phyloP scores from a whole-genome alignment of 345 rosid genomes.

The Arabidopsis suecica region DNA sequence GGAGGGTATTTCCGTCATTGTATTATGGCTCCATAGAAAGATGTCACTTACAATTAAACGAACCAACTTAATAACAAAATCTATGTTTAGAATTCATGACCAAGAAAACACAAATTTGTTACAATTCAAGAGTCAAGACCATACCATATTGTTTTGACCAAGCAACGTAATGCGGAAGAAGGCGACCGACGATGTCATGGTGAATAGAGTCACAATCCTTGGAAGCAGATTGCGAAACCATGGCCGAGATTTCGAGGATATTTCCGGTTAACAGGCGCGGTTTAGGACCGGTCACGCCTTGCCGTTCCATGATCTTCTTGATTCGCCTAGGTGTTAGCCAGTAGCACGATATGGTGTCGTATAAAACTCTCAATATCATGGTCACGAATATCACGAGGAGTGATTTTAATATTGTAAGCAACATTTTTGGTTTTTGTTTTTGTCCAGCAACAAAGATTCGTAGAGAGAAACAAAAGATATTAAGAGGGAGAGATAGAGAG shows the following conservation, averaged over 20 bases:
- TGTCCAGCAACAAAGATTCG: conserved; percentile 6
- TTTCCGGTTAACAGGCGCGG: conserved; percentile 83
- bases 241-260: conserved; percentile 66
- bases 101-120: conserved; percentile 2
- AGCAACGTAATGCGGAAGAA: conserved; percentile 78
- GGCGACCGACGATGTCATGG: conserved; percentile 84
- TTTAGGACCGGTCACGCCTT: conserved; percentile 90
- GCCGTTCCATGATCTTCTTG: conserved; percentile 72
- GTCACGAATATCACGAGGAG: conserved; percentile 47
- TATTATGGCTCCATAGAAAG: not conserved
- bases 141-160: conserved; percentile 87
- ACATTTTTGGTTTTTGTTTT: conserved; percentile 27
- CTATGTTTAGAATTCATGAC: conserved; percentile 16
- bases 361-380: conserved; percentile 49
- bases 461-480: not conserved
- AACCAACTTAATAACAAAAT: conserved; percentile 1
- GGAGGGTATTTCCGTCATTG: conserved; percentile 7
- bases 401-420: conserved; percentile 37
- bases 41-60: not conserved
- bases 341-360: conserved; percentile 69
- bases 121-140: conserved; percentile 2
- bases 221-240: conserved; percentile 67
- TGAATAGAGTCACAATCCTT: conserved; percentile 62
- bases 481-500: not conserved
- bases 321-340: conserved; percentile 82